Conservation (phyloP, 1,139 yeast species). For the Candida sojae region DNA sequence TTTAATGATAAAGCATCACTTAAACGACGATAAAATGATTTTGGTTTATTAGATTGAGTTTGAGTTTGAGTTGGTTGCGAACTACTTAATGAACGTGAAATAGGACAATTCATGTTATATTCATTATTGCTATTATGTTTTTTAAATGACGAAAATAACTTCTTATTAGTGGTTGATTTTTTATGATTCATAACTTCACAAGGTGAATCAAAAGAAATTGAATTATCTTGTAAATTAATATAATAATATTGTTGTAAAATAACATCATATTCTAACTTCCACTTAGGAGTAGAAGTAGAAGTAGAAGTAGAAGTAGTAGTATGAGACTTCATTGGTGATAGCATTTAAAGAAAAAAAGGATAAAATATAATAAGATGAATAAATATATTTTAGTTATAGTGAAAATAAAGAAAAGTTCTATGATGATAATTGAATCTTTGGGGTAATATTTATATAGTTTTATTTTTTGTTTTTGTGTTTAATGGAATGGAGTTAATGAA, state of each 20-base stretch:
- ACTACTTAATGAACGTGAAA: neutral
- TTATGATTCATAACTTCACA: conserved; percentile 32
- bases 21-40: conserved; percentile 15
- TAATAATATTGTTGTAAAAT: conserved; percentile 40
- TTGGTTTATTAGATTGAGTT: neutral
- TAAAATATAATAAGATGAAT: too few species aligned
- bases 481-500: too few species aligned
- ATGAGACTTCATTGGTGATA: neutral
- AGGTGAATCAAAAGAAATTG: conserved; percentile 42
- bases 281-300: conserved; percentile 6
- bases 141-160: conserved; percentile 1
- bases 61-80: neutral
- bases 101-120: neutral
- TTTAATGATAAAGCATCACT: conserved; percentile 21
- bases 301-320: neutral
- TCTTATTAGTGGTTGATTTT: conserved; percentile 2
- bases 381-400: neutral
- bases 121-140: neutral
- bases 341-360: neutral
- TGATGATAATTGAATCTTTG: too few species aligned
- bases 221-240: conserved; percentile 30
- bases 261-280: conserved; percentile 33
- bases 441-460: too few species aligned
- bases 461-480: too few species aligned
- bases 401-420: neutral